Percentiles rank a stretch among this genome's conserved stretches.
Evolutionary conservation across 2,329 filamentous ascomycete species (phyloP).

Genomic region (Neofusicoccum ribis): DNA sequence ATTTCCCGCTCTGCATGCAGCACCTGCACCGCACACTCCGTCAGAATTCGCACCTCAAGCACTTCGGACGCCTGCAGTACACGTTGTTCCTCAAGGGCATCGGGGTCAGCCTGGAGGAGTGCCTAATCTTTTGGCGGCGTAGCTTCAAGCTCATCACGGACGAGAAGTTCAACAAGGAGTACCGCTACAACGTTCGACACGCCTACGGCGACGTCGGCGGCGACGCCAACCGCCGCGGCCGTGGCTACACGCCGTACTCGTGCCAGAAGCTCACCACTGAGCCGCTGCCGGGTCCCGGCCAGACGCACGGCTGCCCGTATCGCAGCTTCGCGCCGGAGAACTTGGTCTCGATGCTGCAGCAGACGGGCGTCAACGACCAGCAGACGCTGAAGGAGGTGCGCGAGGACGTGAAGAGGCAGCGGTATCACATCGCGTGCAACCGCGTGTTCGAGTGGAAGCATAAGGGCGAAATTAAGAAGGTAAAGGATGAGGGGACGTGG

Average conservation of each 20-base stretch:
- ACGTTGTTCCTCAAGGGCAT: slow-evolving; percentile 96
- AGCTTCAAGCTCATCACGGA: slow-evolving; percentile 85
- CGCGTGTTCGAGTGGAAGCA: slow-evolving; percentile 89
- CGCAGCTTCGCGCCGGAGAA: slow-evolving; percentile 90
- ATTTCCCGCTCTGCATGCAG: slow-evolving; percentile 93
- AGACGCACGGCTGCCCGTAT: slow-evolving; percentile 95
- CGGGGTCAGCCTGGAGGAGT: slow-evolving; percentile 88
- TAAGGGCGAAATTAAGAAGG: slow-evolving; percentile 57
- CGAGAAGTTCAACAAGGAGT: slow-evolving; percentile 96
- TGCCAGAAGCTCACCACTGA: slow-evolving; percentile 96
- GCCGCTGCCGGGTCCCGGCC: slow-evolving; percentile 79
- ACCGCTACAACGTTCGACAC: slow-evolving; percentile 96
- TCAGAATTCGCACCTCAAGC: slow-evolving; percentile 87
- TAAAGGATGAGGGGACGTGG: slow-evolving; percentile 51
- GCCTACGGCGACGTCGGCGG: slow-evolving; percentile 92
- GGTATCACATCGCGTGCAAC: slow-evolving; percentile 95
- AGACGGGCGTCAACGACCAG: slow-evolving; percentile 76
- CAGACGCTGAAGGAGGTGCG: slow-evolving; percentile 77
- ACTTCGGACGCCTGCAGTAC: slow-evolving; percentile 91
- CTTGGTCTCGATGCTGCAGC: slow-evolving; percentile 71
- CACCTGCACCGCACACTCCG: slow-evolving; percentile 83
- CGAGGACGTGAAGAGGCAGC: slow-evolving; percentile 84
- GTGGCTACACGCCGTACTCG: slow-evolving; percentile 86
- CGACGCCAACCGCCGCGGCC: slow-evolving; percentile 80
- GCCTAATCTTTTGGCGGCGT: slow-evolving; percentile 85